phyloP scores from a whole-genome alignment of 768 basidiomycete species.

The Boletellus ananiceps region DNA sequence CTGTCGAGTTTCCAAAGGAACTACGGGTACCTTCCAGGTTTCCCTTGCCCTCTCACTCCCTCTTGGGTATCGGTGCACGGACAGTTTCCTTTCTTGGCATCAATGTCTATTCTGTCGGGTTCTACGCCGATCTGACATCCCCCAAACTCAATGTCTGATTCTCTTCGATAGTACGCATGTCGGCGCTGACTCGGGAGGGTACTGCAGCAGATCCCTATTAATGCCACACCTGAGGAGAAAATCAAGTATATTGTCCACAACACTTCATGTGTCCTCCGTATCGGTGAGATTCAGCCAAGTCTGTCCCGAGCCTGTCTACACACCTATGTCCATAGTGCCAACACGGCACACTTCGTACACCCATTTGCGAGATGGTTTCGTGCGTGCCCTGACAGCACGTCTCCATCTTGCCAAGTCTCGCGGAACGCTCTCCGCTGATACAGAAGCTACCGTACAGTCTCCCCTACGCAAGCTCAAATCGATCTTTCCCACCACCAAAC shows the following conservation, averaged over 20 bases:
- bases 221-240: constrained; percentile 64
- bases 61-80: constrained; percentile 82
- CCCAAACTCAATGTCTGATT: constrained; percentile 52
- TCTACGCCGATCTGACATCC: constrained; percentile 80
- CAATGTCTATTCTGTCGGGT: constrained; percentile 85
- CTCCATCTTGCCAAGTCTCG: constrained; percentile 48
- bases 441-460: constrained; percentile 50
- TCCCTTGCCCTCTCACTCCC: constrained; percentile 55
- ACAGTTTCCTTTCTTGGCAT: constrained; percentile 86
- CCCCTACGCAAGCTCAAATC: constrained; percentile 72
- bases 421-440: constrained; percentile 53
- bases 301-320: not conserved
- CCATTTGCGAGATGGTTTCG: constrained; percentile 80
- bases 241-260: constrained; percentile 62
- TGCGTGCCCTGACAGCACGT: constrained; percentile 65
- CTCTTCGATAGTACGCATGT: not conserved
- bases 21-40: constrained; percentile 61
- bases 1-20: constrained; percentile 65
- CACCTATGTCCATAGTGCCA: constrained; percentile 49
- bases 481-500: constrained; percentile 66
- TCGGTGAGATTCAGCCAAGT: constrained; percentile 43
- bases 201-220: constrained; percentile 44
- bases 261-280: constrained; percentile 68
- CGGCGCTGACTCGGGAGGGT: constrained; percentile 1
- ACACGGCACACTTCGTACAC: constrained; percentile 72